Base-by-base conservation (phyloP, 2,329 filamentous ascomycete genomes). In the Ophidiomyces ophidiicola region DNA sequence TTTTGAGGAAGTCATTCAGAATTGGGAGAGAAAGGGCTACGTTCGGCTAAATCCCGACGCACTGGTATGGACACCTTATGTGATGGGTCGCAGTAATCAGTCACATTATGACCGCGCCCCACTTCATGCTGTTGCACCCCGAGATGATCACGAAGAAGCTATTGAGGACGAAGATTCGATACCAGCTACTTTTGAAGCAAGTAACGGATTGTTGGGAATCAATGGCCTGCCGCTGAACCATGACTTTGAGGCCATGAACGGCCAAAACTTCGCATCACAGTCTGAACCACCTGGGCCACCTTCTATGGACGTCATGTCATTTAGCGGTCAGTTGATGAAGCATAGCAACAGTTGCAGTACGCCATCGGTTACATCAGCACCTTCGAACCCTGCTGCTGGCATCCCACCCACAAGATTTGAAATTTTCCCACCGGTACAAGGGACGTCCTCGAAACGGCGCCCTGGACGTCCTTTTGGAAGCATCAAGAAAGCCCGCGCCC, bases 11-110 rank as follows among this genome's bases (percentile, higher is more conserved):
- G 93, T 94, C 51, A 82, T 94, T 44, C 73, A 76, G 21, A 90
- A 88, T 48, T 94, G 88, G 75, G 83, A 94, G 54, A 71, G 73
- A 34, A 94, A 94, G 55, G 78, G 80, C 6, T 92, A 94, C 49
- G 82, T 94, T 15, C 81, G 78, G 51, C 73, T 98, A 24, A 82
- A 90, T 48, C 76, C 82, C 0, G 76, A 80, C 31, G 78, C 78
- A 12, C 70, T 98, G 18, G 80, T 87, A 7, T 98, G 90, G 90
- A 94, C 87, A 10, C 90, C 90, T 0, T 98, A 94, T 57, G 78
- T 96, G 29, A 96, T 94, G 86, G 88, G 90, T 18, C 77, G 85
- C 32, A 80, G 75, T 57, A 87, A 82, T 49, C 76, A 81, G 24
- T 80, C 80, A 3, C 82, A 84, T 51, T 88, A 90, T 51, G 85